Conservation (phyloP, 2,329 filamentous ascomycete genomes). For the Alternaria alternata region DNA sequence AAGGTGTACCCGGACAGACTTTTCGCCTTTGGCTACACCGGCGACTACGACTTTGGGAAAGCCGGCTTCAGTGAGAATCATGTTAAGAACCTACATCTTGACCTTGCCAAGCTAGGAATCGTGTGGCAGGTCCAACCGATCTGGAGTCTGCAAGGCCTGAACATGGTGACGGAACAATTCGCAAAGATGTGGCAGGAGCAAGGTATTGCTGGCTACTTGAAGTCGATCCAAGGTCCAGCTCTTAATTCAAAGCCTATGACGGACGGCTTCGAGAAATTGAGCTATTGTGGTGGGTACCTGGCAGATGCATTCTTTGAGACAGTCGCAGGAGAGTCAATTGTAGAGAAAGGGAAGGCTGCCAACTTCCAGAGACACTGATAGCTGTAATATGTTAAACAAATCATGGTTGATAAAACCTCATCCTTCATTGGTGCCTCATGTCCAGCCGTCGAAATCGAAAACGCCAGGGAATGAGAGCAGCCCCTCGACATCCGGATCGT, state of each 20-base stretch:
- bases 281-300: constrained; percentile 48
- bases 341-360: constrained; percentile 16
- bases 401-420: not conserved
- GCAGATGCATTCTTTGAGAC: constrained; percentile 52
- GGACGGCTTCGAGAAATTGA: constrained; percentile 50
- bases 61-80: constrained; percentile 47
- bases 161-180: constrained; percentile 47
- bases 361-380: not conserved
- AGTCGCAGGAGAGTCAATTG: constrained; percentile 37
- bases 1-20: constrained; percentile 48
- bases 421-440: not conserved
- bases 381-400: not conserved
- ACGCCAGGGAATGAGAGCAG: constrained; percentile 24
- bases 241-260: constrained; percentile 35
- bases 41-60: constrained; percentile 48
- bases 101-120: constrained; percentile 51
- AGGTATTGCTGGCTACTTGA: constrained; percentile 50
- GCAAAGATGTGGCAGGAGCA: constrained; percentile 45
- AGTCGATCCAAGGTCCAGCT: constrained; percentile 36
- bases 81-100: constrained; percentile 42
- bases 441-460: constrained; percentile 20
- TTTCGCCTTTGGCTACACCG: constrained; percentile 53
- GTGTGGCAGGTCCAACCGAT: constrained; percentile 56
- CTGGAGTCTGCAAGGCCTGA: constrained; percentile 49
- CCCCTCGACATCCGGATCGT: constrained; percentile 14